Evolutionary conservation across 2,329 filamentous ascomycete genomes (phyloP).

Genomic region (Coleophoma cylindrospora): DNA sequence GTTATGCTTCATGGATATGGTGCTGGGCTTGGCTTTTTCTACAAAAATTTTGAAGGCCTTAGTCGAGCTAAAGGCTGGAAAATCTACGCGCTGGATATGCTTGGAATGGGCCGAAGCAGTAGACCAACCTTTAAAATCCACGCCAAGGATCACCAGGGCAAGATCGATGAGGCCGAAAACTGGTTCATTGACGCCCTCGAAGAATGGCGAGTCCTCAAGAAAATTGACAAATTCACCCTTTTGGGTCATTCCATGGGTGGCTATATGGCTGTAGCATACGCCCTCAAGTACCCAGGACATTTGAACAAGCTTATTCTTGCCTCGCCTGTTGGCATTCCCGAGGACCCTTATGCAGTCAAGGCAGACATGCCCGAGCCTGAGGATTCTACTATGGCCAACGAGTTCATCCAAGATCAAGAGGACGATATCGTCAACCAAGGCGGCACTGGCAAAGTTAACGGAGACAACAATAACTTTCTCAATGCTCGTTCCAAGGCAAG

Average conservation of each 20-base stretch:
- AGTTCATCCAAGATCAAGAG: constrained; percentile 73
- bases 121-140: constrained; percentile 80
- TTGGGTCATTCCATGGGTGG: constrained; percentile 91
- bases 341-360: constrained; percentile 84
- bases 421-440: constrained; percentile 35
- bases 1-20: constrained; percentile 98
- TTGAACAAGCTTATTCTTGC: constrained; percentile 95
- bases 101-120: constrained; percentile 89
- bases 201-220: constrained; percentile 86
- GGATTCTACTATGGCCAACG: constrained; percentile 68
- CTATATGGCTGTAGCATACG: constrained; percentile 92
- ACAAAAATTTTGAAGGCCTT: constrained; percentile 92
- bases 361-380: constrained; percentile 74
- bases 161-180: constrained; percentile 83
- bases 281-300: constrained; percentile 90
- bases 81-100: constrained; percentile 87
- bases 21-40: constrained; percentile 94
- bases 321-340: constrained; percentile 89
- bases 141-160: constrained; percentile 73
- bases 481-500: constrained; percentile 38
- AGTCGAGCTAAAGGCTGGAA: constrained; percentile 78
- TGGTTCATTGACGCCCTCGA: constrained; percentile 97
- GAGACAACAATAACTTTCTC: constrained; percentile 46
- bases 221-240: constrained; percentile 89
- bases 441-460: constrained; percentile 22